Evolutionary conservation across 805 yeast species (phyloP), one percentile per base, ranked within the genome.

Genomic region (Starmerella lactis-condensi): DNA sequence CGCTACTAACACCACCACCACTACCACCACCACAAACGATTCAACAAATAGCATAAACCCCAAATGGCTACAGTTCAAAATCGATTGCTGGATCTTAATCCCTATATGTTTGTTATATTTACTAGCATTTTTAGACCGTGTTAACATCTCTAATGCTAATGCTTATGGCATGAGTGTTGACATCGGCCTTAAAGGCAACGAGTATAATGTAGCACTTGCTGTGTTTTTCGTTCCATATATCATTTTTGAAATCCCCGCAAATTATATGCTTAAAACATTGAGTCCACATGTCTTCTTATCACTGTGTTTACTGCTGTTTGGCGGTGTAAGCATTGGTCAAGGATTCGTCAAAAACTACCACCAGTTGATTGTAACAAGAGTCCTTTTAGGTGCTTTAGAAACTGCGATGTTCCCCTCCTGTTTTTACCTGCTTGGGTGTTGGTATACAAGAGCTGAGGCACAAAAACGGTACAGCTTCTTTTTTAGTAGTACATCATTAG

Each of bases 61-160:
- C 23, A 54, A 45, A 26, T 62, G 56, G 41, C 53, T 76, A 17
- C 65, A 67, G 67, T 57, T 68, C 62, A 75, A 74, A 44, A 58
- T 72, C 20, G 85, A 76, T 45, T 32, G 68, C 1, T 67, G 77
- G 37, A 71, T 77, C 24, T 72, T 76, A 18, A 81, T 83, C 4
- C 71, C 81, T n/a, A 73, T 78, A 41, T 69, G 81, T 46, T 45
- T 76, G 18, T 58, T 78, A 27, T 78, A 78, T 46, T 68, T 78
- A 51, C 61, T 77, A 38, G 73, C 85, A 1, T 78, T 77, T 47
- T 55, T 78, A 46, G 91, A 78, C 50, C 62, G 91, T 51, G 83
- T 77, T 36, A 78, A 78, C 50, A 75, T 78, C 38, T 69, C 83
- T 19, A 77, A 78, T 52, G 91, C 92, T 6, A 69, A 69, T 37